These are phyloP conservation scores for Thermochaetoides dissita DNA, from an alignment of 2,329 filamentous ascomycete genomes.

Conservation along the genomic window DNA sequence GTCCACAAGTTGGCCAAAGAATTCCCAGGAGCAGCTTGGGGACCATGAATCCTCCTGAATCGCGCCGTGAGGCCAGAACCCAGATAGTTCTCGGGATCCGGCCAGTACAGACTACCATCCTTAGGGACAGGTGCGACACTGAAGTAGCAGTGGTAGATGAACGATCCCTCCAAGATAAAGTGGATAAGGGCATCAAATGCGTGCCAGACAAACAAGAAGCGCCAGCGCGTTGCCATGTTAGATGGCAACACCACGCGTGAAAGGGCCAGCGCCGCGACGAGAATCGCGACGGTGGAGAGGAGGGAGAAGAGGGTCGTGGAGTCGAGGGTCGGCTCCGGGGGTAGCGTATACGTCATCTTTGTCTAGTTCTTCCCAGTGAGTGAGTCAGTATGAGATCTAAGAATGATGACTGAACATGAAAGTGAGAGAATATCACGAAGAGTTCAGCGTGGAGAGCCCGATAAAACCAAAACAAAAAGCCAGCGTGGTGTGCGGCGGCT, in stretches of 20 bases:
- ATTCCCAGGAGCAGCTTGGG: slow-evolving; percentile 40
- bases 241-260: slow-evolving; percentile 33
- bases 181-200: slow-evolving; percentile 86
- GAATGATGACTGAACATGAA: too few species aligned
- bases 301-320: slow-evolving; percentile 46
- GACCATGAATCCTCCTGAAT: slow-evolving; percentile 39
- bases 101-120: slow-evolving; percentile 28
- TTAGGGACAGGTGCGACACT: slow-evolving; percentile 27
- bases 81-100: slow-evolving; percentile 36
- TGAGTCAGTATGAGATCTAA: too few species aligned
- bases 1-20: slow-evolving; percentile 50
- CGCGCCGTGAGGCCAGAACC: slow-evolving; percentile 20
- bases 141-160: slow-evolving; percentile 91
- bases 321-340: slow-evolving; percentile 29
- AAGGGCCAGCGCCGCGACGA: slow-evolving; percentile 33
- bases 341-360: slow-evolving; percentile 5
- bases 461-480: too few species aligned
- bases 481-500: too few species aligned
- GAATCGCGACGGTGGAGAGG: slow-evolving; percentile 38
- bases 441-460: too few species aligned
- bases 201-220: slow-evolving; percentile 87
- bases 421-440: too few species aligned
- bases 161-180: slow-evolving; percentile 78
- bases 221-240: slow-evolving; percentile 41
- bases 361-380: background rate